Evolutionary conservation across 78 protist species (phyloP).

Genomic region (Mantamonas sphyraenae): DNA sequence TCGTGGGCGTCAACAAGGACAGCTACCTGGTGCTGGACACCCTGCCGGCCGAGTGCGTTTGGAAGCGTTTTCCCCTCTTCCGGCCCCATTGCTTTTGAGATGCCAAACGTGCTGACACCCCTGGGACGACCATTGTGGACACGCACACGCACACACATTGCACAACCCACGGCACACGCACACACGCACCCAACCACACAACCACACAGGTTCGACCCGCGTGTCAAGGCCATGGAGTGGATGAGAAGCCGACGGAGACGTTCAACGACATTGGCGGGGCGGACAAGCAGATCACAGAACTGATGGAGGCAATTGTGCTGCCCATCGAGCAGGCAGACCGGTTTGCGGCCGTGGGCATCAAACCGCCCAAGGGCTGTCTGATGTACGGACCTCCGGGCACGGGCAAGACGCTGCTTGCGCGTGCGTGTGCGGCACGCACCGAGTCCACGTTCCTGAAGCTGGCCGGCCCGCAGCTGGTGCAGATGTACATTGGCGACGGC

Average conservation of each 20-base stretch:
- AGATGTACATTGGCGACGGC: slow-evolving; percentile 99
- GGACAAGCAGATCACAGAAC: slow-evolving; percentile 93
- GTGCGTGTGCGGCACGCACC: slow-evolving; percentile 98
- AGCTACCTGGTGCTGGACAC: slow-evolving; percentile 89
- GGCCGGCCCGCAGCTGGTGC: slow-evolving; percentile 97
- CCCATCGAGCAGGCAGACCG: slow-evolving; percentile 92
- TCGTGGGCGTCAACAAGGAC: slow-evolving; percentile 99
- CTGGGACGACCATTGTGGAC: too few species aligned
- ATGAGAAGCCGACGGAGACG: slow-evolving; percentile 96
- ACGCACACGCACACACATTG: too few species aligned
- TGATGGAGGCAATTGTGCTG: slow-evolving; percentile 94
- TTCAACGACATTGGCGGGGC: slow-evolving; percentile 97
- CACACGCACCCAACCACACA: too few species aligned
- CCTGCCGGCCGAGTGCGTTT: slow-evolving; percentile 89
- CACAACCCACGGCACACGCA: too few species aligned
- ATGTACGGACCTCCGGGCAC: slow-evolving; percentile 32
- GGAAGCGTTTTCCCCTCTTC: too few species aligned
- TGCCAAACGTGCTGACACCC: too few species aligned
- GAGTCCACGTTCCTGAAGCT: slow-evolving; percentile 93
- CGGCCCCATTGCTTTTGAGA: too few species aligned
- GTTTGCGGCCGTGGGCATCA: slow-evolving; percentile 84
- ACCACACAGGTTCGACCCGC: slow-evolving; percentile 89
- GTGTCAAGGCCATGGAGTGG: slow-evolving; percentile 99
- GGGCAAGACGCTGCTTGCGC: slow-evolving; percentile 96
- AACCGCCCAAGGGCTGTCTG: slow-evolving; percentile 77